Evolutionary conservation across 495 filamentous ascomycete species (phyloP), one percentile per base, ranked within the genome.

Genomic region (Hypoxylon subgilvum): DNA sequence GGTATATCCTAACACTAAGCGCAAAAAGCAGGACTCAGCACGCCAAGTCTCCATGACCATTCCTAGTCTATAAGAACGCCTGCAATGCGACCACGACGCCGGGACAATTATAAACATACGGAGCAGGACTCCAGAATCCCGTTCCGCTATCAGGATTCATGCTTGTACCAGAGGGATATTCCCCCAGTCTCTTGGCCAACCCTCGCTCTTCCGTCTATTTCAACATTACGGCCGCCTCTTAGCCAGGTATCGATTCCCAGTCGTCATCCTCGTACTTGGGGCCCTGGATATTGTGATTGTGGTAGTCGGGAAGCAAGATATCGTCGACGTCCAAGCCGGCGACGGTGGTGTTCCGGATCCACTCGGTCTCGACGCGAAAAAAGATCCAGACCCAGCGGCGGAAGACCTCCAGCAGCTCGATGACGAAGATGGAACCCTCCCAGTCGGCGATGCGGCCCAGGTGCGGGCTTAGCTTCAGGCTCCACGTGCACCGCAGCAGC

Each of bases 311-410:
- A 30, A 81, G 64, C 43, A 79, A 46, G 36, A 81, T 74, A 52
- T 79, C 76, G 34, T 79, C 72, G 21, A 63, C 53, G 3, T 67
- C 77, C 19, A 72, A 63, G 8, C 76, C 74, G 16, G 46, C n/a
- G 8, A 46, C 21, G 1, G 62, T 57, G 2, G 66, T 69, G 48
- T 69, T 78, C 34, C 77, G 73, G 39, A 90, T 81, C 88, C 88
- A 96, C 77, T 98, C 94, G 16, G 90, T 88, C 78, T 98, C 94
- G 17, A 92, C 85, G 2, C 94, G 84, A 70, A 97, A 92, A 73
- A 97, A 97, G 38, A 94, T 89, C 94, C 94, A 98, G 63, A 97
- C 82, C 92, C 92, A 97, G 13, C 94, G 81, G 32, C 94, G 83
- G 14, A 88, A 79, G 6, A 97, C 86, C 72, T 98, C 94, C 13